These are phyloP conservation scores for Tylopilus sp. DNA, from an alignment of 768 basidiomycete genomes.

Conservation along the genomic window DNA sequence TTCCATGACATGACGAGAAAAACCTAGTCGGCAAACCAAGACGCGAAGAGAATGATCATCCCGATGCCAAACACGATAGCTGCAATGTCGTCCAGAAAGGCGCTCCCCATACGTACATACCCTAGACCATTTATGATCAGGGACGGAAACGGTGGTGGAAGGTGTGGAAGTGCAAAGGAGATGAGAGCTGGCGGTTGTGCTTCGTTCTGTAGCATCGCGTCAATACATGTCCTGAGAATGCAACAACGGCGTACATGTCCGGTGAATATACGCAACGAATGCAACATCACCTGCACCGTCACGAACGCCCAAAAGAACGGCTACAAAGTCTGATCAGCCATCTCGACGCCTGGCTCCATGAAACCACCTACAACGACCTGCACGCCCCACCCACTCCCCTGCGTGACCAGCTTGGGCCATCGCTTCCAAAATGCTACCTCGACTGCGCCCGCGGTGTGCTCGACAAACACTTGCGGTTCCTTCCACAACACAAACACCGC, in stretches of 20 bases:
- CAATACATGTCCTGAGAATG: background rate
- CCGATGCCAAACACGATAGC: constrained; percentile 71
- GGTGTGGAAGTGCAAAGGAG: constrained; percentile 55
- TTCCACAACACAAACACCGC: constrained; percentile 64
- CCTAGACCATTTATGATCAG: constrained; percentile 60
- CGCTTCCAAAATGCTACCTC: constrained; percentile 47
- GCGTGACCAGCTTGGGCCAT: constrained; percentile 56
- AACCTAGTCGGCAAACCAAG: constrained; percentile 36
- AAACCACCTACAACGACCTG: constrained; percentile 53
- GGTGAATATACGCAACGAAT: constrained; percentile 68
- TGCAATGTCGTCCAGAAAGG: constrained; percentile 70
- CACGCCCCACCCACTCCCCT: constrained; percentile 43
- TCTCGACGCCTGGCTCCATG: background rate
- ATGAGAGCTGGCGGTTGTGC: constrained; percentile 59
- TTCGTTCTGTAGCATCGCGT: constrained; percentile 42
- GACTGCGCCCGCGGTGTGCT: constrained; percentile 33
- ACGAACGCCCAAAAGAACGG: constrained; percentile 84
- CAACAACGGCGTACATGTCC: constrained; percentile 50
- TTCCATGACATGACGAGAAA: background rate
- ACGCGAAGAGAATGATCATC: constrained; percentile 53
- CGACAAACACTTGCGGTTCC: constrained; percentile 53
- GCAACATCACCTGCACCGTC: constrained; percentile 65
- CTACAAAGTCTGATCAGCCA: constrained; percentile 32
- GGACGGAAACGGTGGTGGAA: constrained; percentile 62
- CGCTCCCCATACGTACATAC: constrained; percentile 64